Evolutionary conservation across 2,329 filamentous ascomycete genomes (phyloP).

Genomic region (Colletotrichum sojae): DNA sequence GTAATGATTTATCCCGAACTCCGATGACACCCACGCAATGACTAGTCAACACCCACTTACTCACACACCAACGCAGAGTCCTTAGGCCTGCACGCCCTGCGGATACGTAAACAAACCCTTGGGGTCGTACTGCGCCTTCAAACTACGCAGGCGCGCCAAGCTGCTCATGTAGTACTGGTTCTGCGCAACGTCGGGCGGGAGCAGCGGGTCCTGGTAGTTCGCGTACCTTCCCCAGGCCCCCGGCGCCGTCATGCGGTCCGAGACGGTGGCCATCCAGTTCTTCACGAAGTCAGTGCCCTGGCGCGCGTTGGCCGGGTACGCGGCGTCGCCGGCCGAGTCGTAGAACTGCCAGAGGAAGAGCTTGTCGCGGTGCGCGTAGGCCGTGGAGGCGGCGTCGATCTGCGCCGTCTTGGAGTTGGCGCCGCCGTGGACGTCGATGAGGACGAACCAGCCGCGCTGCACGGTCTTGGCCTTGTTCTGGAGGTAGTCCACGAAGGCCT

Average conservation of each 20-base stretch:
- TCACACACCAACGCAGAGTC: no score
- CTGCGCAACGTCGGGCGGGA: slow-evolving; percentile 62
- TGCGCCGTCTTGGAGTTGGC: slow-evolving; percentile 54
- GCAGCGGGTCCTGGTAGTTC: slow-evolving; percentile 67
- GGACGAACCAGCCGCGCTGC: slow-evolving; percentile 50
- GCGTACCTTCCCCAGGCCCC: slow-evolving; percentile 63
- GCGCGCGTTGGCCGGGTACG: slow-evolving; percentile 53
- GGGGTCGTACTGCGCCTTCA: slow-evolving; percentile 58
- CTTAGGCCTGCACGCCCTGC: slow-evolving; percentile 43
- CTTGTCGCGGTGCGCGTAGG: slow-evolving; percentile 59
- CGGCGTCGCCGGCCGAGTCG: slow-evolving; percentile 51
- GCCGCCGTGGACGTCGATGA: slow-evolving; percentile 53
- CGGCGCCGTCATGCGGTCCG: slow-evolving; percentile 49
- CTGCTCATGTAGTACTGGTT: slow-evolving; percentile 63
- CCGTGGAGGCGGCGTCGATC: slow-evolving; percentile 45
- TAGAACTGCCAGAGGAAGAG: slow-evolving; percentile 67
- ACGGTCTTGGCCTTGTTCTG: slow-evolving; percentile 42
- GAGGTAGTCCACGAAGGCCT: slow-evolving; percentile 48
- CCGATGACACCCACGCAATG: neutral
- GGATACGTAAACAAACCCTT: slow-evolving; percentile 59
- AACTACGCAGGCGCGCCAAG: slow-evolving; percentile 51
- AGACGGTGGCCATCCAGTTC: slow-evolving; percentile 57
- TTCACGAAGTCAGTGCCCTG: slow-evolving; percentile 51
- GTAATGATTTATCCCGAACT: neutral
- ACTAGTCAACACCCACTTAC: neutral